Evolutionary conservation across 2,329 filamentous ascomycete genomes (phyloP), one percentile per base, ranked within the genome.

Genomic region (Hyphodiscus sp.): DNA sequence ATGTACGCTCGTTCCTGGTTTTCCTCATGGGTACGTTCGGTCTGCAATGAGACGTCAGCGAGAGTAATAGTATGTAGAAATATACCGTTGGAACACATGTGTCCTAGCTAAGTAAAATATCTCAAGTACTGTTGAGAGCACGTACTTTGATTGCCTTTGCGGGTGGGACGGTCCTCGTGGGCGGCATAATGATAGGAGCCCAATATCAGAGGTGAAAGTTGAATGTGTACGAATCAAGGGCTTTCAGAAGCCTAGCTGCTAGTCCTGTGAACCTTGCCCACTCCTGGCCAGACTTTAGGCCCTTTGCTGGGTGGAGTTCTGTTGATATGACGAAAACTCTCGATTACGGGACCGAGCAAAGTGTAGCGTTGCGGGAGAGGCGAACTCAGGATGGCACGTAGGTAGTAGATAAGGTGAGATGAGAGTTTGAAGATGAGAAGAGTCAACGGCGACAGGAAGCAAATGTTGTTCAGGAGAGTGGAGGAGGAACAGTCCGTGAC

Each of bases 1-100:
- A 96, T 94, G 68, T 95, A 96, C 20, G 91, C 91, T 65, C 91
- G 79, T 70, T 92, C 89, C 66, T 90, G 86, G 63, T 92, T 91
- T 69, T 91, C 87, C 62, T 88, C 86, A 58, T 90, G 86, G 2
- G 86, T 88, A 44, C 87, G 76, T 69, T 89, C 86, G 2, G 85
- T 87, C 82, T 89, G 33, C 13, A n/a, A 13, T 10, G 29, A 8
- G 13, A 15, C 13, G 16, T 38, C 16, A 38, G 33, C 33, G 33
- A 38, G 33, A n/a, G n/a, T n/a, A n/a, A n/a, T n/a, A n/a, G n/a
- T n/a, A n/a, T n/a, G n/a, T n/a, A n/a, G n/a, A n/a, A n/a, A n/a
- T n/a, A n/a, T n/a, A n/a, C n/a, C n/a, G n/a, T n/a, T n/a, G n/a
- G n/a, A n/a, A n/a, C n/a, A n/a, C n/a, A n/a, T n/a, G n/a, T n/a